These are phyloP conservation scores for Nicotiana paniculata DNA, from an alignment of 257 asterid species.

Conservation along the genomic window DNA sequence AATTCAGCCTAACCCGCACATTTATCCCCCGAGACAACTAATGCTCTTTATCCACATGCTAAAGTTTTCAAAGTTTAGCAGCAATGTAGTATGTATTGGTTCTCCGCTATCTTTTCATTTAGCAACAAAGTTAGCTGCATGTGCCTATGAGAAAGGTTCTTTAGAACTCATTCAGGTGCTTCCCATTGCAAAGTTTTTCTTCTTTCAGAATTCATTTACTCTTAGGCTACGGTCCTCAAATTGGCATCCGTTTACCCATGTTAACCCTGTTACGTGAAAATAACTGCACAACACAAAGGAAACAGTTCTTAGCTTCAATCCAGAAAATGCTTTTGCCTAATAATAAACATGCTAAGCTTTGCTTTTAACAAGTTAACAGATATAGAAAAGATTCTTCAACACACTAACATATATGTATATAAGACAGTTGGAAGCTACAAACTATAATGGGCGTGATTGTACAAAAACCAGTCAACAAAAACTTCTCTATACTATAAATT, in stretches of 20 bases:
- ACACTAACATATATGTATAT: neutral
- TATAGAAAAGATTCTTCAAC: no score
- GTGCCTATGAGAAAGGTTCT: neutral
- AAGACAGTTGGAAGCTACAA: neutral
- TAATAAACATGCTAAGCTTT: neutral
- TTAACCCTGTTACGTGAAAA: slow-evolving; percentile 18
- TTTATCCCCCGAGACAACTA: neutral
- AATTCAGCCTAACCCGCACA: no score
- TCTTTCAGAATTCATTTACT: neutral
- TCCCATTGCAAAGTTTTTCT: neutral
- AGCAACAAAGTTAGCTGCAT: no score
- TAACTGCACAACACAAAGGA: slow-evolving; percentile 23
- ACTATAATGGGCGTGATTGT: no score
- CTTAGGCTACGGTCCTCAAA: slow-evolving; percentile 14
- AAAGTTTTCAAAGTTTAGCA: neutral
- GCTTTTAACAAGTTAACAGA: neutral
- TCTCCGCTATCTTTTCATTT: no score
- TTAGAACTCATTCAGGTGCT: neutral
- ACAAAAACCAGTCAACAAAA: no score
- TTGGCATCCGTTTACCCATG: slow-evolving; percentile 23
- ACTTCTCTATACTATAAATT: no score
- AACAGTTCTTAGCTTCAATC: neutral
- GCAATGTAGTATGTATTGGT: neutral
- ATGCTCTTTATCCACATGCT: neutral
- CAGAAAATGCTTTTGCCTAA: neutral